A percentile compares a stretch with the other conserved stretches of the same genome.
Conservation (phyloP, 1,284 basidiomycete genomes). For the Porogramme epimiltina region DNA sequence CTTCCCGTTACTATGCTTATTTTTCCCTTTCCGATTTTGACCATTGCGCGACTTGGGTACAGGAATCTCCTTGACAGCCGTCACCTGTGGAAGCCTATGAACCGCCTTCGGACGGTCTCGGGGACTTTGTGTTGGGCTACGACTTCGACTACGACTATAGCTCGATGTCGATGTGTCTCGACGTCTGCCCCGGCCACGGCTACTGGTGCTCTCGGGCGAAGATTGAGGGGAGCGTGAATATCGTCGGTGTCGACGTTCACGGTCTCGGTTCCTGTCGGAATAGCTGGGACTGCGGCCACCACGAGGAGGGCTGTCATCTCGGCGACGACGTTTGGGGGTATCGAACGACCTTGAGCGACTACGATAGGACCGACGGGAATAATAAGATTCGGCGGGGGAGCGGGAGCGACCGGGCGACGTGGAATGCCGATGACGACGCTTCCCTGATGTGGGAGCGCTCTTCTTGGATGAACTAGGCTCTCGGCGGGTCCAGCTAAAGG, state of each 20-base stretch:
- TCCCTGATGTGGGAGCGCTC: slow-evolving; percentile 19
- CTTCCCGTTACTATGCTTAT: slow-evolving; percentile 21
- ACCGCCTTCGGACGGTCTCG: slow-evolving; percentile 49
- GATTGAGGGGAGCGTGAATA: slow-evolving; percentile 29
- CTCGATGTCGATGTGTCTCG: slow-evolving; percentile 33
- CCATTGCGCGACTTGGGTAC: slow-evolving; percentile 31
- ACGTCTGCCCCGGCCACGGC: slow-evolving; percentile 31
- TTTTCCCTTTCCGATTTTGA: slow-evolving; percentile 20
- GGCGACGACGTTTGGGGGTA: slow-evolving; percentile 54
- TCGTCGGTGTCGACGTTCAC: slow-evolving; percentile 23
- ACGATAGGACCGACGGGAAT: slow-evolving; percentile 64
- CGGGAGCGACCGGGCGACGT: slow-evolving; percentile 53
- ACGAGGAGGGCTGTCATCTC: slow-evolving; percentile 46
- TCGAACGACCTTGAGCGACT: slow-evolving; percentile 61
- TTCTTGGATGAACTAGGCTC: slow-evolving; percentile 24
- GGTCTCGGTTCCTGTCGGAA: slow-evolving; percentile 19
- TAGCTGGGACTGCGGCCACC: slow-evolving; percentile 39
- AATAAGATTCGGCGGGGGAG: slow-evolving; percentile 63
- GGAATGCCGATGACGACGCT: slow-evolving; percentile 32
- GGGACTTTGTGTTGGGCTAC: slow-evolving; percentile 57
- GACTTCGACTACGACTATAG: slow-evolving; percentile 44
- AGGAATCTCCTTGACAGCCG: slow-evolving; percentile 43
- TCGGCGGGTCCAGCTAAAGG: slow-evolving; percentile 36
- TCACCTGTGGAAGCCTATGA: slow-evolving; percentile 62
- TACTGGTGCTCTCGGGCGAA: slow-evolving; percentile 25